A percentile compares a stretch with the other conserved stretches of the same genome.
Conservation (phyloP, 2,329 filamentous ascomycete genomes). For the Phialophora chinensis region DNA sequence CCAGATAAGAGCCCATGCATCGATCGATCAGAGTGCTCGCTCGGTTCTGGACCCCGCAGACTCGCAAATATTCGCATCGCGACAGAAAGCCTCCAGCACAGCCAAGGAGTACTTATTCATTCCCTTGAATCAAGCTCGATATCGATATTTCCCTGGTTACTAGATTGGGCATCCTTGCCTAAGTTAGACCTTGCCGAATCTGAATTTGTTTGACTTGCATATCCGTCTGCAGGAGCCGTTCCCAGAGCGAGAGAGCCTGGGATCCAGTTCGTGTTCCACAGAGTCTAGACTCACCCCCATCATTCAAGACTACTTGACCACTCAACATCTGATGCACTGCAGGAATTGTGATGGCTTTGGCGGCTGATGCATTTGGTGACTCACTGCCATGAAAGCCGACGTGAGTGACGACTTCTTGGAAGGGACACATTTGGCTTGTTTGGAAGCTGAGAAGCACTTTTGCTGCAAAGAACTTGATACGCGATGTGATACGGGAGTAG, state of each 20-base stretch:
- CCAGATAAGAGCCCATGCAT: background rate
- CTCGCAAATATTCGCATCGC: background rate
- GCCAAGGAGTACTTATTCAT: background rate
- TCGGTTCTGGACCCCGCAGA: background rate
- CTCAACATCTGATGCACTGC: background rate
- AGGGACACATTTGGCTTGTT: background rate
- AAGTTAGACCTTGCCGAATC: constrained; percentile 1
- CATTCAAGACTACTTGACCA: background rate
- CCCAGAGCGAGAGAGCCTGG: constrained; percentile 4
- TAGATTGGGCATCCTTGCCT: constrained; percentile 6
- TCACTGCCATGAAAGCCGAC: background rate
- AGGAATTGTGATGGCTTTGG: background rate
- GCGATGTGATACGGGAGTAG: background rate
- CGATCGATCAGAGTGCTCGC: background rate
- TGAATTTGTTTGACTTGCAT: constrained; percentile 6
- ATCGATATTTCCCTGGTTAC: background rate
- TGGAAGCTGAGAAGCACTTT: background rate
- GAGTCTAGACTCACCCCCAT: constrained; percentile 13
- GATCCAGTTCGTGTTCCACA: background rate
- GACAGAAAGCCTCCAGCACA: background rate
- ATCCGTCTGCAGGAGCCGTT: constrained; percentile 6
- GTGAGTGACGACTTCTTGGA: background rate
- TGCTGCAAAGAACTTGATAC: background rate
- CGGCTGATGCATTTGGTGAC: background rate
- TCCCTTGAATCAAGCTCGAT: background rate